phyloP scores from a whole-genome alignment of 805 yeast species.

The Cyberlindnera galapagoensis region DNA sequence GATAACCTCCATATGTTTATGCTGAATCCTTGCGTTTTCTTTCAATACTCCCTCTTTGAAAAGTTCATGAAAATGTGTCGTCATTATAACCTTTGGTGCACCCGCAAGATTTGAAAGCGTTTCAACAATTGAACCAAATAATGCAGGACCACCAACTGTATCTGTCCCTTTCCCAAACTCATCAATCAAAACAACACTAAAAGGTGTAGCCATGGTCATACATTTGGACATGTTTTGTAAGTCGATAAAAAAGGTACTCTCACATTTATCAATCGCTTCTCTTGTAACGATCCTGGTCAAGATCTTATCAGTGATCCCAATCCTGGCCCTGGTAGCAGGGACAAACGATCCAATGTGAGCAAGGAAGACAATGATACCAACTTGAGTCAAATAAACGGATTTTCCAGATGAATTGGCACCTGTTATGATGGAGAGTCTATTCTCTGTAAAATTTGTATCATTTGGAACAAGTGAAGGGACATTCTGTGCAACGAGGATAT shows the following conservation, averaged over 20 bases:
- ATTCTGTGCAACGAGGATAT: conserved; percentile 38
- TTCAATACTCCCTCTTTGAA: conserved; percentile 25
- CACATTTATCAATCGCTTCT: conserved; percentile 33
- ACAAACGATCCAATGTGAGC: conserved; percentile 52
- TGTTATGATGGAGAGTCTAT: conserved; percentile 31
- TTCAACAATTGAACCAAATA: conserved; percentile 34
- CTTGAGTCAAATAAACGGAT: conserved; percentile 41
- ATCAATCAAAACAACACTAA: conserved; percentile 41
- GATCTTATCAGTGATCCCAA: conserved; percentile 43
- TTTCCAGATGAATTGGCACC: conserved; percentile 51
- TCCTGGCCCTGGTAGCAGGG: conserved; percentile 39
- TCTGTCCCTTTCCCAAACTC: conserved; percentile 53
- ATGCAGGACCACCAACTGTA: conserved; percentile 37
- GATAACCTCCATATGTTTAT: conserved; percentile 31
- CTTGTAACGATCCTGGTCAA: conserved; percentile 38
- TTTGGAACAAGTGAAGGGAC: conserved; percentile 37
- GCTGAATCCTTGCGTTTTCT: conserved; percentile 19
- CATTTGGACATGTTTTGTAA: conserved; percentile 37
- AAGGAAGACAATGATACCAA: conserved; percentile 40
- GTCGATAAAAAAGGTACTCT: conserved; percentile 48
- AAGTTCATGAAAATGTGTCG: conserved; percentile 40
- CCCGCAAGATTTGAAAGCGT: conserved; percentile 9
- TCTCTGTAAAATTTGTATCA: conserved; percentile 27
- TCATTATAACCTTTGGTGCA: conserved; percentile 27
- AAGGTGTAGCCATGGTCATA: conserved; percentile 31